Conservation (phyloP, 768 basidiomycete genomes). For the Crucibulum laeve region DNA sequence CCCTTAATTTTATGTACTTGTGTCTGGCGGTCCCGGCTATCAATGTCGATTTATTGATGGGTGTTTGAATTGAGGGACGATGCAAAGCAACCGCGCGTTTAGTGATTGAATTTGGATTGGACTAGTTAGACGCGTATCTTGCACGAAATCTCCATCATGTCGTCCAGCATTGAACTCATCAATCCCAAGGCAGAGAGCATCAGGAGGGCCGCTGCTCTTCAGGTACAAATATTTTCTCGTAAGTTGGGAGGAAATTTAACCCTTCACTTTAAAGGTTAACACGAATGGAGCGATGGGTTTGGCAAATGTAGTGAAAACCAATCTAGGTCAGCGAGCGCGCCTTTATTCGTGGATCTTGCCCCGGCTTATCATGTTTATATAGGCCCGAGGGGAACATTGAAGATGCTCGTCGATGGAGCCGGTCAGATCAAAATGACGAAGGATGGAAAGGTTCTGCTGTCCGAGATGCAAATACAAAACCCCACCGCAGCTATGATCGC, state of each 20-base stretch:
- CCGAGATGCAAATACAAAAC: conserved; percentile 99
- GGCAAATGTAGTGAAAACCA: conserved; percentile 94
- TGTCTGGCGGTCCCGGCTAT: too few relatives aligned
- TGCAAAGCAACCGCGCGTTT: too few relatives aligned
- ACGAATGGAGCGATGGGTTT: conserved; percentile 95
- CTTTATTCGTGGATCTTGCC: conserved; percentile 5
- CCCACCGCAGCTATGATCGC: conserved; percentile 99
- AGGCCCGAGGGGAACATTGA: conserved; percentile 97
- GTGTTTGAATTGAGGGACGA: too few relatives aligned
- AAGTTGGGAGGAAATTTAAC: conserved; percentile 8
- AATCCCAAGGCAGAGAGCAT: conserved; percentile 97
- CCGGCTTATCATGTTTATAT: neutral
- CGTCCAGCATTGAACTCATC: conserved; percentile 88
- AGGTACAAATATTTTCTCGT: conserved; percentile 44
- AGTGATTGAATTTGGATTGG: too few relatives aligned
- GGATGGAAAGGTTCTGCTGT: conserved; percentile 96
- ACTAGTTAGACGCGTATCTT: neutral
- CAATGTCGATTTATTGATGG: too few relatives aligned
- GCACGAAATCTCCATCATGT: conserved; percentile 33
- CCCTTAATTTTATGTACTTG: too few relatives aligned
- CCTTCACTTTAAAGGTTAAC: conserved; percentile 66
- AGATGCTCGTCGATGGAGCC: conserved; percentile 98
- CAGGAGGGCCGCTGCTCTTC: conserved; percentile 82
- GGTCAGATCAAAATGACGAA: conserved; percentile 99
- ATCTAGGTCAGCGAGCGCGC: conserved; percentile 65